These are phyloP conservation scores for Xylaria scruposa DNA, from an alignment of 495 filamentous ascomycete species.

Conservation along the genomic window DNA sequence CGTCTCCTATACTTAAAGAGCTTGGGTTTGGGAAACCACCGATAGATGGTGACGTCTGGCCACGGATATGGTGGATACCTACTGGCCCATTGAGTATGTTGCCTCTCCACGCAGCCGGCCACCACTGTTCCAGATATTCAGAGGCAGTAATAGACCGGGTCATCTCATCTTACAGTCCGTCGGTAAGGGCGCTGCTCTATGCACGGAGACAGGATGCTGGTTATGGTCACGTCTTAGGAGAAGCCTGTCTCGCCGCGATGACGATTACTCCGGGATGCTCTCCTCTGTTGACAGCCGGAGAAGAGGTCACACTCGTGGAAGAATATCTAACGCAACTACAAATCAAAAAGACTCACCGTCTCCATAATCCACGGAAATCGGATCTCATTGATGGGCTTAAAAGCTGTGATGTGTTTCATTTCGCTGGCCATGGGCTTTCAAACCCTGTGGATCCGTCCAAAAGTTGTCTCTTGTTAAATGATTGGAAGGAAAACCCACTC, in stretches of 20 bases:
- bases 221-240: neutral
- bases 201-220: neutral
- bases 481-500: neutral
- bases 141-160: neutral
- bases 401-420: neutral
- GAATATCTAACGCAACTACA: too few relatives aligned
- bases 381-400: neutral
- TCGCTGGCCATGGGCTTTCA: neutral
- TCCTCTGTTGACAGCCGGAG: neutral
- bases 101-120: neutral
- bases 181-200: neutral
- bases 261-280: neutral
- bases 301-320: neutral
- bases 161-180: neutral
- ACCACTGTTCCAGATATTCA: neutral
- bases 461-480: neutral
- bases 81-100: neutral
- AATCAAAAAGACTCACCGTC: neutral
- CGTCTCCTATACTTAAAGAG: neutral
- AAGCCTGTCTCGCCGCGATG: neutral
- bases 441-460: neutral
- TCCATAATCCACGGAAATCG: neutral
- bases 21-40: neutral
- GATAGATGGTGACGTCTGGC: neutral
- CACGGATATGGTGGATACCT: slow-evolving; percentile 1